These are phyloP conservation scores for Fomitopsis pinicola DNA, from an alignment of 1,284 basidiomycete species.

Conservation along the genomic window DNA sequence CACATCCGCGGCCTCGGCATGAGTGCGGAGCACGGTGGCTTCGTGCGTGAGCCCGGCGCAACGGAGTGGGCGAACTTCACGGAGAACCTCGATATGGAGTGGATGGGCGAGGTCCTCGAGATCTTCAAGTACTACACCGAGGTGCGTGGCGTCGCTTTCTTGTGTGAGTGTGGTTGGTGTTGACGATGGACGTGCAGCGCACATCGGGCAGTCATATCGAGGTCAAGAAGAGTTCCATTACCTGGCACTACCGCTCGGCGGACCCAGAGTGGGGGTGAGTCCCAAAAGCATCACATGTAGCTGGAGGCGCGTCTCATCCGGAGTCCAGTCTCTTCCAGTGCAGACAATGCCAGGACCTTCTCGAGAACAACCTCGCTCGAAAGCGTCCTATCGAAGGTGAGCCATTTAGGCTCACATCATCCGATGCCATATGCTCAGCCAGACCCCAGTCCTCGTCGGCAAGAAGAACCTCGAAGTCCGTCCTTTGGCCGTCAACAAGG, in stretches of 20 bases:
- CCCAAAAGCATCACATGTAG: background rate
- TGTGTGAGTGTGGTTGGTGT: background rate
- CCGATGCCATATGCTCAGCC: slow-evolving; percentile 1
- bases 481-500: slow-evolving; percentile 95
- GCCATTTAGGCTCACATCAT: slow-evolving; percentile 21
- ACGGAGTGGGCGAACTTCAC: slow-evolving; percentile 87
- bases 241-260: slow-evolving; percentile 93
- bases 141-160: slow-evolving; percentile 33
- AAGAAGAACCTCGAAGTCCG: slow-evolving; percentile 99
- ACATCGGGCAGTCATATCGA: slow-evolving; percentile 97
- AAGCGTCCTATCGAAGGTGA: slow-evolving; percentile 85
- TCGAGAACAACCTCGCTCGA: slow-evolving; percentile 89
- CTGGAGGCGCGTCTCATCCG: slow-evolving; percentile 7
- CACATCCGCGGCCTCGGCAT: slow-evolving; percentile 83
- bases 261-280: slow-evolving; percentile 96
- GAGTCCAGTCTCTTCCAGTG: slow-evolving; percentile 82
- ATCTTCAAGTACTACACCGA: slow-evolving; percentile 97
- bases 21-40: slow-evolving; percentile 95
- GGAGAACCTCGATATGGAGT: slow-evolving; percentile 90
- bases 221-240: slow-evolving; percentile 94
- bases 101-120: slow-evolving; percentile 95
- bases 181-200: slow-evolving; percentile 35
- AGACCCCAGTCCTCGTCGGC: slow-evolving; percentile 72
- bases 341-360: slow-evolving; percentile 92
- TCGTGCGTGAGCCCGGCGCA: slow-evolving; percentile 73